phyloP scores from a whole-genome alignment of 352 stramenopile species.

The Thraustochytrium sp. region DNA sequence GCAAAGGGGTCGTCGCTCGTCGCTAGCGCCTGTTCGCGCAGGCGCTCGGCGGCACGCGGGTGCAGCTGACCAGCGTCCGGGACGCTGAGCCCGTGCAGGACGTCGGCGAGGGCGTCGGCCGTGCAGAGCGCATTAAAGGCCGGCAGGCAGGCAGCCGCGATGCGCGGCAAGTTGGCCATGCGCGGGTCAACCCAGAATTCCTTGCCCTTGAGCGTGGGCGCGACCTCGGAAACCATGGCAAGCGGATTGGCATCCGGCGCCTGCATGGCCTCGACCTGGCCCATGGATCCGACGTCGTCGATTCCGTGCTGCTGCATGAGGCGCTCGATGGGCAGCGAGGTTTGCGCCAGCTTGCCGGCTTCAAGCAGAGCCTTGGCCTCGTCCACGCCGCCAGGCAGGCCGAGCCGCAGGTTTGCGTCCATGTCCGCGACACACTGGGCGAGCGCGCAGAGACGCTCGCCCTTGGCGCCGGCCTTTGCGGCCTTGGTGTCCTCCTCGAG shows the following conservation, averaged over 20 bases:
- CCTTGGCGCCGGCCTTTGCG: too few relatives aligned
- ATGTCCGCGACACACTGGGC: neutral
- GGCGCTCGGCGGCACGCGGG: neutral
- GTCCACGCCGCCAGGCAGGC: neutral
- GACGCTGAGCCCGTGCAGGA: neutral
- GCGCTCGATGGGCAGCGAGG: neutral
- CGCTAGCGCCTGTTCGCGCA: neutral
- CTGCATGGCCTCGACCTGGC: neutral
- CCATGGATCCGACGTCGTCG: conserved; percentile 26
- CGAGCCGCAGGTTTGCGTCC: neutral
- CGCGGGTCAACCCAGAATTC: conserved; percentile 29
- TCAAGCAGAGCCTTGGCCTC: neutral
- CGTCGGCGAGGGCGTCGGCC: neutral
- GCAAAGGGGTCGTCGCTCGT: neutral
- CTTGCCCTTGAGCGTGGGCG: conserved; percentile 8
- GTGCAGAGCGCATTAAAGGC: conserved; percentile 4
- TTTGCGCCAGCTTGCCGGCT: neutral
- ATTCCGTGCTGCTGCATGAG: conserved; percentile 19
- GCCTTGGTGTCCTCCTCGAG: neutral
- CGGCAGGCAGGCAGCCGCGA: conserved; percentile 9
- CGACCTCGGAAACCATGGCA: neutral
- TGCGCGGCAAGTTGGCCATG: neutral
- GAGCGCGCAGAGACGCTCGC: neutral
- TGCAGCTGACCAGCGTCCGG: neutral
- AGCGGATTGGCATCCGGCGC: neutral